These are phyloP conservation scores for Aegilops umbellulata DNA, from an alignment of 176 grass and related monocot genomes.

Conservation along the genomic window DNA sequence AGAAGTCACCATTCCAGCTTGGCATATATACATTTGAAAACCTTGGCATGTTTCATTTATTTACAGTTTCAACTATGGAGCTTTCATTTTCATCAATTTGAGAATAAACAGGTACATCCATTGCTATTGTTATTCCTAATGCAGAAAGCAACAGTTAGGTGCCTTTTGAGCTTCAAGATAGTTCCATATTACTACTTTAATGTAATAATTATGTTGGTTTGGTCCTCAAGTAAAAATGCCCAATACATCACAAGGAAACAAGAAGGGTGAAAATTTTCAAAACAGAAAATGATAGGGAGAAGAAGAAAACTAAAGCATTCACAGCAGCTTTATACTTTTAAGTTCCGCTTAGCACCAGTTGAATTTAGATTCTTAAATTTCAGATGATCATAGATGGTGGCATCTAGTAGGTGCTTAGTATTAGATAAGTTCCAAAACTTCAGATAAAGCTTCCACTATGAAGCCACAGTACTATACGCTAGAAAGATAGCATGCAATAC, in stretches of 20 bases:
- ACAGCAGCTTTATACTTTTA: neutral
- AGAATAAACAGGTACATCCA: neutral
- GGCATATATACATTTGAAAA: neutral
- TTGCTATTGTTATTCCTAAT: neutral
- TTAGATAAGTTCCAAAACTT: neutral
- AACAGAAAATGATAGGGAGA: neutral
- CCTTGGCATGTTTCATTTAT: neutral
- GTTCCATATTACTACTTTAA: neutral
- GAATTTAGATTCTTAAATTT: neutral
- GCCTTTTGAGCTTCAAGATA: neutral
- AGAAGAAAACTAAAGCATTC: neutral
- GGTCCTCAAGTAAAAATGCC: neutral
- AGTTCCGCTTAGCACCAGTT: neutral
- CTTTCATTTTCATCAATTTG: neutral
- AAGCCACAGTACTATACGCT: neutral
- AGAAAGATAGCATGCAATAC: slow-evolving; percentile 11
- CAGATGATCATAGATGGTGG: neutral
- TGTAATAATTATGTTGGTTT: neutral
- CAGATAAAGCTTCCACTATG: neutral
- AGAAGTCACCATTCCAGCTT: too few species aligned
- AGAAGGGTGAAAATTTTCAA: neutral
- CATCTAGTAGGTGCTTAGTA: neutral
- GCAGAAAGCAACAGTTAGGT: neutral
- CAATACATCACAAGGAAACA: neutral
- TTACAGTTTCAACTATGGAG: neutral